These are phyloP conservation scores for Pythium vanterpoolii DNA, from an alignment of 352 stramenopile genomes.

Conservation along the genomic window DNA sequence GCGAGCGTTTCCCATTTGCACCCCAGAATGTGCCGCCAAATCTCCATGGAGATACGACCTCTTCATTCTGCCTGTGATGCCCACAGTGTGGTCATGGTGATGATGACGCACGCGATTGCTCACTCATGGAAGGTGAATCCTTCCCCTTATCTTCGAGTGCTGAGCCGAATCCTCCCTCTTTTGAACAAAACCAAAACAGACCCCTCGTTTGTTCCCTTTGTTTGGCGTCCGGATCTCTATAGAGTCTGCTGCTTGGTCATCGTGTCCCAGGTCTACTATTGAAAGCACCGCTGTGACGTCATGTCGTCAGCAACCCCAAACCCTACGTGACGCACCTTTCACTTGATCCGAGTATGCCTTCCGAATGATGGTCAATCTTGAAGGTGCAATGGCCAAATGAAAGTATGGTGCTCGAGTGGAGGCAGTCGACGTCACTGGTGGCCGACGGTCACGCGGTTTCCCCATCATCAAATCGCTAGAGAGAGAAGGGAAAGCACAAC, in stretches of 20 bases:
- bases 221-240: neutral
- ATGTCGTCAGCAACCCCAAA: slow-evolving; percentile 20
- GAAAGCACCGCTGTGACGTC: slow-evolving; percentile 24
- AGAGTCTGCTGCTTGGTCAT: slow-evolving; percentile 4
- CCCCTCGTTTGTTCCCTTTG: no score
- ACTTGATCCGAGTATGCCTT: slow-evolving; percentile 20
- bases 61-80: no score
- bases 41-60: neutral
- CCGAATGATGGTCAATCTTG: slow-evolving; percentile 28
- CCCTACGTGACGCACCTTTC: slow-evolving; percentile 17
- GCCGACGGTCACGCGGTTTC: slow-evolving; percentile 8
- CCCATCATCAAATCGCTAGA: neutral
- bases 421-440: slow-evolving; percentile 17
- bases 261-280: slow-evolving; percentile 16
- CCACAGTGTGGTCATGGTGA: neutral
- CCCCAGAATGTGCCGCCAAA: neutral
- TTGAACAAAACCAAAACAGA: neutral
- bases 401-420: neutral
- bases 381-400: slow-evolving; percentile 9
- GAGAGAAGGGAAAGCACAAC: slow-evolving; percentile 8
- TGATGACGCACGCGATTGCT: slow-evolving; percentile 9
- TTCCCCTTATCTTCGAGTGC: neutral
- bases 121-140: neutral
- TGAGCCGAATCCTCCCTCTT: neutral
- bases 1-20: neutral